Base-by-base conservation (phyloP, 2,329 filamentous ascomycete genomes). In the Calcarisporium arbuscula region DNA sequence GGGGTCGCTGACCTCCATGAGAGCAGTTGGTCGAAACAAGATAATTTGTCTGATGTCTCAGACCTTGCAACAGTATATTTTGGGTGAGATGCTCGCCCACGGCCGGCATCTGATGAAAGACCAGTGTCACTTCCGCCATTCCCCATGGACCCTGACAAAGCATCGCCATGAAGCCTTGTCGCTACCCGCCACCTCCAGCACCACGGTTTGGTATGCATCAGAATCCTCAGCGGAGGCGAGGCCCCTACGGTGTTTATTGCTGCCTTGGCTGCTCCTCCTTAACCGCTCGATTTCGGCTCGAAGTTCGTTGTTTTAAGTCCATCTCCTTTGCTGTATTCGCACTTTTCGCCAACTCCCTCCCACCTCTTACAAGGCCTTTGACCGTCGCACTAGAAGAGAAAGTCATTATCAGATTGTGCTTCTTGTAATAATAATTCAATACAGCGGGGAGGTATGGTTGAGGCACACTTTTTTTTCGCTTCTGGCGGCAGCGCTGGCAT, bases 251-350 rank as follows among this genome's bases (percentile, higher is more conserved):
- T 20, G 21, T 5, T n/a, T 14, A 10, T 30, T 15, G 15, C 12
- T 19, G 11, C 28, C 23, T 9, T 33, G 32, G 19, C 28, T 30
- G 22, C 11, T 41, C 34, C 42, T 36, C 8, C 39, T 39, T 2
- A 51, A 35, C 1, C 48, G 33, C 32, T 40, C 46, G 14, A 51
- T 50, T 15, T 51, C 46, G 3, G 46, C 42, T 3, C 47, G 32
- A 2, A 51, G 19, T 12, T 50, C 47, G 21, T 41, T 23, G 15
- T 44, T 44, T 7, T 39, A 40, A 10, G 35, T 28, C 26, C 36
- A 34, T 19, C 34, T 28, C 12, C 16, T 32, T 10, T 28, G 22
- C 19, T 25, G 35, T 39, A 44, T 4, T 36, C 34, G 30, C 42
- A 44, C 6, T 18, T 14, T n/a, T 38, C 29, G 8, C 23, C 19